Conservation (phyloP, 176 grass and related monocot species). For the Musa schizocarpa region DNA sequence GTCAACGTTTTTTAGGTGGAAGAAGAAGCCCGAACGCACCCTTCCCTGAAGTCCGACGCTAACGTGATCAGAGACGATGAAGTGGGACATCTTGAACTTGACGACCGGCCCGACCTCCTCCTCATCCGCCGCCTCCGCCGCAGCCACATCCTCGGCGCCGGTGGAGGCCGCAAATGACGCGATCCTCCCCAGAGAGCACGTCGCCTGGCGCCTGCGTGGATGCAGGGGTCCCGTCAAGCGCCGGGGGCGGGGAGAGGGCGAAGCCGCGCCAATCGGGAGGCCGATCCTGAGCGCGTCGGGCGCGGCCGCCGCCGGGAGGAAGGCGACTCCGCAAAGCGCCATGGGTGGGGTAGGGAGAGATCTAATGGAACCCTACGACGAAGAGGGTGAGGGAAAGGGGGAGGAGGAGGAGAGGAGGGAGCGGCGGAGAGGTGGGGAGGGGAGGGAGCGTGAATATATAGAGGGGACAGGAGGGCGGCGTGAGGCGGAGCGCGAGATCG, state of each 20-base stretch:
- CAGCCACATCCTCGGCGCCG: slow-evolving; percentile 5
- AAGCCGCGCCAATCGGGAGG: slow-evolving; percentile 17
- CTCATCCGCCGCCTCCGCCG: not conserved
- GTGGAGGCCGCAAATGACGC: slow-evolving; percentile 13
- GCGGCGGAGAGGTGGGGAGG: not conserved
- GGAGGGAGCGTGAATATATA: not conserved
- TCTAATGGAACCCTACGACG: not conserved
- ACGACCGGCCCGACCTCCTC: slow-evolving; percentile 35
- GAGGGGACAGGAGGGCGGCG: slow-evolving; percentile 33
- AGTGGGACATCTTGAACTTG: slow-evolving; percentile 67
- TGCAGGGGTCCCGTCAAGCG: not conserved
- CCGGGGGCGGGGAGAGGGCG: slow-evolving; percentile 1
- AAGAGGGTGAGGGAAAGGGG: not conserved
- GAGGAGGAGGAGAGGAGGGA: not conserved
- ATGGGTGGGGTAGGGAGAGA: slow-evolving; percentile 28
- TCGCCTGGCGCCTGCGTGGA: not conserved
- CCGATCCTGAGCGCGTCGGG: slow-evolving; percentile 1
- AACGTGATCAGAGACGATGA: slow-evolving; percentile 60
- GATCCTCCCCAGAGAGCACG: slow-evolving; percentile 24
- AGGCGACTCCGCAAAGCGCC: slow-evolving; percentile 26
- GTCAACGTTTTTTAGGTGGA: not conserved
- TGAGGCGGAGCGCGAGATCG: slow-evolving; percentile 30
- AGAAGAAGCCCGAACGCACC: slow-evolving; percentile 32
- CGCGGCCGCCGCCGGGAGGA: slow-evolving; percentile 13
- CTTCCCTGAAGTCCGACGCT: slow-evolving; percentile 89